phyloP scores from a whole-genome alignment of 192 early-diverging fungal species.

The Helicostylum pulchrum region DNA sequence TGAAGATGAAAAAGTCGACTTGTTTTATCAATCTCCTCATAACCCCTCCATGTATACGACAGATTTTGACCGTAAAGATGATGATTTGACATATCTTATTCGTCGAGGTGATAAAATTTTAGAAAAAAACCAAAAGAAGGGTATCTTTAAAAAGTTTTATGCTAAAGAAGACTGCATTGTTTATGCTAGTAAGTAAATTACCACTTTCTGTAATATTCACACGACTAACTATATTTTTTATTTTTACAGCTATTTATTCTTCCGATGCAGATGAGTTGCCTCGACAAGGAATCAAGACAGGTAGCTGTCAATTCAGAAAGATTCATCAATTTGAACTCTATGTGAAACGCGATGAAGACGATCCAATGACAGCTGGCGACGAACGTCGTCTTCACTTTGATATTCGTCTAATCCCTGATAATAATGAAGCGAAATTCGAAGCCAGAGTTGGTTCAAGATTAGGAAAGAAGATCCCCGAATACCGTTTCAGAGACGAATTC shows the following conservation, averaged over 20 bases:
- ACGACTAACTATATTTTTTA: not conserved
- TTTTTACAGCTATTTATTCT: not conserved
- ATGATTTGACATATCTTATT: not conserved
- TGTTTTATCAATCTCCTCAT: not conserved
- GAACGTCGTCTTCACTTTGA: not conserved
- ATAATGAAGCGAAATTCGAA: not conserved
- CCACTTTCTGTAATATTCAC: not conserved
- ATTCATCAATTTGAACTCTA: slow-evolving; percentile 15
- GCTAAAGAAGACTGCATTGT: slow-evolving; percentile 11
- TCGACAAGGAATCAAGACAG: not conserved
- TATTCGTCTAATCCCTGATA: not conserved
- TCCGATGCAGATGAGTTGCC: not conserved
- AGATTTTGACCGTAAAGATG: not conserved
- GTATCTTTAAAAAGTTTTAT: slow-evolving; percentile 11
- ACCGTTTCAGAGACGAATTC: slow-evolving; percentile 8
- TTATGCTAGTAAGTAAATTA: slow-evolving; percentile 13
- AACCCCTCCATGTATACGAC: too few species aligned
- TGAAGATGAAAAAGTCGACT: not conserved
- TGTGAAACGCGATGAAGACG: not conserved
- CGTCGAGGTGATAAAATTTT: not conserved
- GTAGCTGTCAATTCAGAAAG: not conserved
- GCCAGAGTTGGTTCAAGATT: not conserved
- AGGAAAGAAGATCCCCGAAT: not conserved
- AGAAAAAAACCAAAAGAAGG: not conserved
- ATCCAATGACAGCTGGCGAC: not conserved